Evolutionary conservation across 257 asterid species (phyloP), one percentile per base, ranked within the genome.

Genomic region (Ligustrum vulgare): DNA sequence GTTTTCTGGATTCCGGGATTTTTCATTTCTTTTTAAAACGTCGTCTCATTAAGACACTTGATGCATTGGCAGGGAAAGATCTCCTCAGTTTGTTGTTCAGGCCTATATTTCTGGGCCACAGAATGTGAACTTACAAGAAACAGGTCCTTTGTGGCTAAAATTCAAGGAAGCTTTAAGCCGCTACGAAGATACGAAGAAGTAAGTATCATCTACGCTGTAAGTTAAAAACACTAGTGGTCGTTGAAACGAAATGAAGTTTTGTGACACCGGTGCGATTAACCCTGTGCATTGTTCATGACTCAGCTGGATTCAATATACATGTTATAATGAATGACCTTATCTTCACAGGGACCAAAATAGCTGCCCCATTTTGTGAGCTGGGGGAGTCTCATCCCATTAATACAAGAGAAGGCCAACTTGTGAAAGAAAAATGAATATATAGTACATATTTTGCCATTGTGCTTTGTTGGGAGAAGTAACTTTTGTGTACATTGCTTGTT

Each of bases 51-150:
- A n/a, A 20, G 58, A 41, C 22, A 41, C 63, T 45, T 60, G 15
- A 23, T 56, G 7, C 11, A 76, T 62, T 32, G 37, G 56, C 86
- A 94, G 99, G 85, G 97, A 88, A 79, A 89, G 96, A 82, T 80
- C 83, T 22, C 93, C 87, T 34, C 87, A 89, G 72, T 94, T 88
- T 80, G 75, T 93, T 37, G 98, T 89, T 77, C 96, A 92, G 82
- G 97, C 98, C 71, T 94, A 89, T 79, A 81, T 94, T 51, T 83
- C 82, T 10, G 99, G 99, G 39, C 98, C 99, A 22, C 91, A 87
- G 85, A 92, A 87, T 34, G 99, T 89, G 75, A 92, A 83, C 90
- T 76, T 83, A 70, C 91, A 88, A 79, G 93, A 88, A 80, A 84
- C 91, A 7, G 87, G 93, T 54, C 89, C 96, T 25, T 39, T 80